A percentile compares a stretch with the other conserved stretches of the same genome.
These are phyloP conservation scores for Cutaneotrichosporon sp. DNA, from an alignment of 1,284 basidiomycete species.

Conservation along the genomic window DNA sequence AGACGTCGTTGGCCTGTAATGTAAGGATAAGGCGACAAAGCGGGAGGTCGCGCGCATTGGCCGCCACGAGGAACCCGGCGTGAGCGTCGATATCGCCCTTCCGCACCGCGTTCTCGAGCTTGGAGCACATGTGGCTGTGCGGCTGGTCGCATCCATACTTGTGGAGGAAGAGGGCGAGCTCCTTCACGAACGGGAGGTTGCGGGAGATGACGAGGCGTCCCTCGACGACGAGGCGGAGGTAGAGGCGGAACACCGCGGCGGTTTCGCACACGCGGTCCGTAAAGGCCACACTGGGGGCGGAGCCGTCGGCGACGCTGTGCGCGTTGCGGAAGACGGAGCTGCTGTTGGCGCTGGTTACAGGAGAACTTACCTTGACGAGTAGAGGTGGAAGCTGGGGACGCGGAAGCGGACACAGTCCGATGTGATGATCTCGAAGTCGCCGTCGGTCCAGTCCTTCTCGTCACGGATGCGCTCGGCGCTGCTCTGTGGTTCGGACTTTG, in stretches of 20 bases:
- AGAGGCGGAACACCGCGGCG: conserved; percentile 2
- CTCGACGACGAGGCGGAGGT: background rate
- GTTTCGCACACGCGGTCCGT: background rate
- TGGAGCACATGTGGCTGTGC: background rate
- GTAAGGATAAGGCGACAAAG: background rate
- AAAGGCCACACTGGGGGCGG: background rate
- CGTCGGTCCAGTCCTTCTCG: conserved; percentile 9
- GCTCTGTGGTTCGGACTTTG: background rate
- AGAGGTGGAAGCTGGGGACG: conserved; percentile 16
- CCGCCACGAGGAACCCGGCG: background rate
- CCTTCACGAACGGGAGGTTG: background rate
- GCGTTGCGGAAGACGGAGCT: background rate
- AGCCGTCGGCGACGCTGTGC: background rate
- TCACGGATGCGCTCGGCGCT: background rate
- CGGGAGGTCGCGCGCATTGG: background rate
- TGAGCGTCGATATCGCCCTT: background rate
- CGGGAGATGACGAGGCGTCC: background rate
- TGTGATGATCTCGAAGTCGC: conserved; percentile 20
- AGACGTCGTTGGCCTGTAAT: background rate
- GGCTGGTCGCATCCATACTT: conserved; percentile 2
- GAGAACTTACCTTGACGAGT: background rate
- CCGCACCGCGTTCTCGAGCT: background rate
- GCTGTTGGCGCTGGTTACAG: background rate
- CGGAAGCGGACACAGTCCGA: conserved; percentile 18
- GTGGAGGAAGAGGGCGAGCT: background rate